These are phyloP conservation scores for Aspergillus tubingensis DNA, from an alignment of 2,329 filamentous ascomycete genomes.

Conservation along the genomic window DNA sequence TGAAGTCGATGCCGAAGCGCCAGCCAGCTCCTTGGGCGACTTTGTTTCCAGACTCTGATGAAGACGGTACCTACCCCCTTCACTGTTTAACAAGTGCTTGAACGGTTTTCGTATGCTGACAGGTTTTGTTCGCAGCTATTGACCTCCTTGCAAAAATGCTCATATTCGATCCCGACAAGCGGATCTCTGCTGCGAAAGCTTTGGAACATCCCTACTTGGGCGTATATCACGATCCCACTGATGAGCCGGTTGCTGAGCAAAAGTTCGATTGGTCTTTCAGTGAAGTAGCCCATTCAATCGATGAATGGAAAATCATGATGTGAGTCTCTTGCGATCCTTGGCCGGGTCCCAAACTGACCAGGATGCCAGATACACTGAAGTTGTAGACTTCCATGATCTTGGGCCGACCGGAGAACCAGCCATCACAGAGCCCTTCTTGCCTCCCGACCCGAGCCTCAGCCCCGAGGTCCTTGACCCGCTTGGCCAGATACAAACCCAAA, in stretches of 20 bases:
- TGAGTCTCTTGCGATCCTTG: conserved; percentile 49
- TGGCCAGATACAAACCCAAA: neutral
- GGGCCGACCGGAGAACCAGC: conserved; percentile 33
- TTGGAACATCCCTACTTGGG: conserved; percentile 90
- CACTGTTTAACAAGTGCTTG: neutral
- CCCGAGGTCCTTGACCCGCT: neutral
- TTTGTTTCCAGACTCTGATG: conserved; percentile 94
- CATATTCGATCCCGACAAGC: conserved; percentile 95
- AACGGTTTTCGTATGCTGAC: neutral
- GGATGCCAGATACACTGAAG: conserved; percentile 83
- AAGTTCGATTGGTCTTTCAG: conserved; percentile 99
- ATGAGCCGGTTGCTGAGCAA: conserved; percentile 91
- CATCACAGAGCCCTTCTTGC: neutral
- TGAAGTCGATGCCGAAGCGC: conserved; percentile 91
- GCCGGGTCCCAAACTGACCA: neutral
- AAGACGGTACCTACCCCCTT: conserved; percentile 61
- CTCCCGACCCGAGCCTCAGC: neutral
- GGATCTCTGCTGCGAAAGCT: conserved; percentile 81
- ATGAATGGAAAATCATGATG: conserved; percentile 99
- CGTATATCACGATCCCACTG: conserved; percentile 94
- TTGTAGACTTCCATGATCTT: conserved; percentile 96
- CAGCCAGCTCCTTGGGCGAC: conserved; percentile 79
- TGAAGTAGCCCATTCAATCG: conserved; percentile 90
- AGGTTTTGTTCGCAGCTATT: conserved; percentile 61
- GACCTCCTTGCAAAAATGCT: conserved; percentile 95